Conservation (phyloP, 73 alveolate species). For the Uronychia binucleata region DNA sequence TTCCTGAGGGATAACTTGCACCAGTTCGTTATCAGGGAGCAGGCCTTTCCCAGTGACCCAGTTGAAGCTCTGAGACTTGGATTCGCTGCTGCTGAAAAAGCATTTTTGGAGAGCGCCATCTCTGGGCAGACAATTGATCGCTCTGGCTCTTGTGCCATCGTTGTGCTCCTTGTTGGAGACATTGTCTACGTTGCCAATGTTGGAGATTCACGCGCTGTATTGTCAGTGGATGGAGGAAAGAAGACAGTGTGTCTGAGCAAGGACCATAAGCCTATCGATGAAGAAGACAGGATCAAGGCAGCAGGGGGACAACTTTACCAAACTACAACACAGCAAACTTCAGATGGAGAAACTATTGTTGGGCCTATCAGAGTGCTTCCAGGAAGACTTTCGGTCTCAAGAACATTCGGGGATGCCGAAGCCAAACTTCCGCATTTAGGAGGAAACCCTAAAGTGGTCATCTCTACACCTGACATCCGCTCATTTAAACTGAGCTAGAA, state of each 20-base stretch:
- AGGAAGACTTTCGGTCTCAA: conserved; percentile 78
- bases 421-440: conserved; percentile 85
- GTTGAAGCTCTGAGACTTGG: conserved; percentile 92
- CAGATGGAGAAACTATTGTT: conserved; percentile 44
- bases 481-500: conserved; percentile 73
- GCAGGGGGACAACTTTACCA: neutral
- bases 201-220: conserved; percentile 89
- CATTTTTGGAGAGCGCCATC: conserved; percentile 71
- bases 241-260: conserved; percentile 57
- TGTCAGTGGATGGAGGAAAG: conserved; percentile 68
- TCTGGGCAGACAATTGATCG: conserved; percentile 55
- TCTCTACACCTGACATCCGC: conserved; percentile 89
- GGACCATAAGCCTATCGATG: conserved; percentile 94
- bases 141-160: conserved; percentile 83
- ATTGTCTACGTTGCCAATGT: conserved; percentile 88
- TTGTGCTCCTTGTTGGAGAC: conserved; percentile 66
- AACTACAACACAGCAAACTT: conserved; percentile 66
- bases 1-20: conserved; percentile 93
- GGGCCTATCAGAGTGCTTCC: conserved; percentile 92
- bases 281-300: conserved; percentile 50
- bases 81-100: conserved; percentile 90
- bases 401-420: conserved; percentile 87
- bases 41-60: conserved; percentile 90
- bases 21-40: conserved; percentile 85
- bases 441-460: conserved; percentile 94